Base-by-base conservation (phyloP, 2,329 filamentous ascomycete species). In the Colletotrichum caudatum region DNA sequence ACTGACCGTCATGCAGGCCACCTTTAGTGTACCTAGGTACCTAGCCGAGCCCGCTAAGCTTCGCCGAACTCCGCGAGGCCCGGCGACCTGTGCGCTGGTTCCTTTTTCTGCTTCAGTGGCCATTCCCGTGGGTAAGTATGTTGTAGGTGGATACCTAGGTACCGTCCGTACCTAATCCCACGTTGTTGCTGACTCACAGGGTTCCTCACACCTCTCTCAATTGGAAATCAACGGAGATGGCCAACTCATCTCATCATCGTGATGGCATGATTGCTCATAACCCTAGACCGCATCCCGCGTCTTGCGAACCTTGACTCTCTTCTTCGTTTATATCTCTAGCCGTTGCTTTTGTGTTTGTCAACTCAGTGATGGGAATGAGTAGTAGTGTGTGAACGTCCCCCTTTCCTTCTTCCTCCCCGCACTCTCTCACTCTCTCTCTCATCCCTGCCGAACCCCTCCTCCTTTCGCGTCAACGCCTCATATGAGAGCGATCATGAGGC, bases 101-200 rank as follows among this genome's bases (percentile, higher is more conserved):
- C 16, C n/a, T 54, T 53, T 23, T 53, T 23, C 46, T 50, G 39
- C 61, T 70, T 61, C 63, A 70, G 67, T 48, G 50, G 67, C 33
- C 29, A 37, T 37, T 41, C 35, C 35, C 35, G 35, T 37, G 29
- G 37, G 33, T 41, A 39, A 12, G 37, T 12, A n/a, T n/a, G n/a
- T n/a, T n/a, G n/a, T n/a, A n/a, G n/a, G n/a, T n/a, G n/a, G n/a
- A n/a, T n/a, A 39, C 37, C 37, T 39, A 12, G 12, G 14, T 41
- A 23, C n/a, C n/a, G n/a, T n/a, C n/a, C n/a, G 48, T 69, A 59
- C 35, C 59, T 64, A 64, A 71, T 71, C 69, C 69, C 65, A 71
- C 69, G 65, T 59, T 33, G 41, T 18, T 69, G 69, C 69, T 71
- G 69, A 71, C 29, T 71, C 69, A 71, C 46, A 20, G 18, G 4